Evolutionary conservation across 495 filamentous ascomycete genomes (phyloP), one percentile per base, ranked within the genome.

Genomic region (Melanomma pulvis-pyrius): DNA sequence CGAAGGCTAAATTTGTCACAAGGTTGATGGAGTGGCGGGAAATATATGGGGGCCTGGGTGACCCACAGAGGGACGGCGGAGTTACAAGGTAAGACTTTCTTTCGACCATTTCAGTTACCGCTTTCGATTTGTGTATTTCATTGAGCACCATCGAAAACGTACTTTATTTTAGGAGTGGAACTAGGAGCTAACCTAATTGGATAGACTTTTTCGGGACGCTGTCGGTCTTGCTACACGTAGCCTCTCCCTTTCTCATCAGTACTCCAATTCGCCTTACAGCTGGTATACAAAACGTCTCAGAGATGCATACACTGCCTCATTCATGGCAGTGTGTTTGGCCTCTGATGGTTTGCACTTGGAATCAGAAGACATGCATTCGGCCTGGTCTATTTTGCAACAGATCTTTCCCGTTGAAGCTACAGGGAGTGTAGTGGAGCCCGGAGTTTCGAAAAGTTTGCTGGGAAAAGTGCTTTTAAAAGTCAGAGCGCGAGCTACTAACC

Each of bases 201-300:
- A 13, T 22, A 68, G 65, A 25, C 36, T 68, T 2, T 62, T 68
- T 22, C 50, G 28, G 15, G 65, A 63, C 11, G 65, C 65, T 7
- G 46, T 68, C 26, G 29, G n/a, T 25, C 30, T 68, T 24, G 24
- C 59, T 3, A 46, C 26, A 7, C 54, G 51, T 6, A 48, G 21
- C 19, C 58, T 61, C 8, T 29, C 59, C 8, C 46, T 68, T 24
- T 29, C 49, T 19, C 41, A 59, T 28, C 51, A 63, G 19, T 63
- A 52, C 54, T 53, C 59, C 21, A 63, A 13, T 32, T 63, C 59
- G n/a, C 52, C 59, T 0, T 68, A 59, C 24, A 47, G 48, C 24
- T 68, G 65, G 65, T 68, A 63, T 29, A 63, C 59, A 15, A 68
- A 56, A 46, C 59, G 65, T 49, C 24, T 63, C 7, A 29, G 53